Conservation (phyloP, 2,329 filamentous ascomycete genomes). For the Ophiostoma perfectum region DNA sequence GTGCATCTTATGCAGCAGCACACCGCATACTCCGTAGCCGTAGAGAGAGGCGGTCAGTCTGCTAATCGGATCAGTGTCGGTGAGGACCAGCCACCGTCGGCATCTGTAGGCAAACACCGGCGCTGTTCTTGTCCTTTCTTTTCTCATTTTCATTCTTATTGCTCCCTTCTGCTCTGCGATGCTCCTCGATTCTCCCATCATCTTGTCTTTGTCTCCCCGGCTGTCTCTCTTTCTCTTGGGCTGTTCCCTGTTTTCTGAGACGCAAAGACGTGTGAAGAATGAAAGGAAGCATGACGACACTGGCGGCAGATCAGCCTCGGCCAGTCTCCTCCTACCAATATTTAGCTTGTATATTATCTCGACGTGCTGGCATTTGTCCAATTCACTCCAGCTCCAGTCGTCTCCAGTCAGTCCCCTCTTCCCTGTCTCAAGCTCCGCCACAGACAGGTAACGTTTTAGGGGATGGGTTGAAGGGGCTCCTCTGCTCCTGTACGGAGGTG, state of each 20-base stretch:
- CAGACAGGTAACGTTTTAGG: neutral
- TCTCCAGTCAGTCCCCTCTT: neutral
- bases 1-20: conserved; percentile 10
- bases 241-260: neutral
- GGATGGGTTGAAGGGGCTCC: conserved; percentile 5
- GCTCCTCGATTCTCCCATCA: no score
- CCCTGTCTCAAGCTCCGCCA: neutral
- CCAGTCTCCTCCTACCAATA: neutral
- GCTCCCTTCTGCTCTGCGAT: no score
- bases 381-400: neutral
- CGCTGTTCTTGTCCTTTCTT: neutral
- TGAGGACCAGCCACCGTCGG: neutral
- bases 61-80: conserved; percentile 10
- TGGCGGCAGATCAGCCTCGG: conserved; percentile 6
- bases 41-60: conserved; percentile 5
- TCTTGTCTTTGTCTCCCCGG: no score
- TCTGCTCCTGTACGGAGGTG: neutral
- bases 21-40: neutral
- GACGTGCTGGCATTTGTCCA: neutral
- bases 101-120: neutral
- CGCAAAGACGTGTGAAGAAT: neutral
- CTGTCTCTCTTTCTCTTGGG: no score
- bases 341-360: neutral
- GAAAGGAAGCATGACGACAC: conserved; percentile 1
- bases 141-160: neutral